Conservation (phyloP, 495 filamentous ascomycete species). For the Trypethelium eluteriae region DNA sequence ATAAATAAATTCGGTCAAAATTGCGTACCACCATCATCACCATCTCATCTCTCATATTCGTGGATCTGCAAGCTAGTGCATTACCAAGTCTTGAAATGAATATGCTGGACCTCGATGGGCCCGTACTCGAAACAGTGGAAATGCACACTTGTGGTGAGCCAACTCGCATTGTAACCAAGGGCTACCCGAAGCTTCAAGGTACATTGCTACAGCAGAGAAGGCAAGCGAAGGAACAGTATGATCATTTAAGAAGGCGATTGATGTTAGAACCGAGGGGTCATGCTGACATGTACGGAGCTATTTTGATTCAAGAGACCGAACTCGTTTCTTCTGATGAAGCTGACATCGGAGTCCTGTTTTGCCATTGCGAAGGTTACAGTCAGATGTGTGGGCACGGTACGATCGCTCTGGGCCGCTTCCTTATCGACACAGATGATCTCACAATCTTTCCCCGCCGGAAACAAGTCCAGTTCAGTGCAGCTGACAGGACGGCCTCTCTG, state of each 20-base stretch:
- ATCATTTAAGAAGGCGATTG: slow-evolving; percentile 19
- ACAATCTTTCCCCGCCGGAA: slow-evolving; percentile 9
- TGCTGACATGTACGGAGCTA: slow-evolving; percentile 26
- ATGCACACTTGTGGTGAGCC: slow-evolving; percentile 27
- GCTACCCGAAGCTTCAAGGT: slow-evolving; percentile 23
- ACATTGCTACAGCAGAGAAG: slow-evolving; percentile 22
- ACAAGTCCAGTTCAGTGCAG: not conserved
- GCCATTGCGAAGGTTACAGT: slow-evolving; percentile 20
- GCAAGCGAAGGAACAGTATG: slow-evolving; percentile 15
- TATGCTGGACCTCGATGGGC: not conserved
- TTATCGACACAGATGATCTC: slow-evolving; percentile 19
- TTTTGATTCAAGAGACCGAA: slow-evolving; percentile 20
- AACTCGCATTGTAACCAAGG: slow-evolving; percentile 20
- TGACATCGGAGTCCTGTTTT: slow-evolving; percentile 23
- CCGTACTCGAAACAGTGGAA: slow-evolving; percentile 10
- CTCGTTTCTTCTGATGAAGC: slow-evolving; percentile 16
- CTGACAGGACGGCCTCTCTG: slow-evolving; percentile 9
- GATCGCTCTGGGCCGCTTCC: slow-evolving; percentile 20
- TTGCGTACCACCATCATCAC: no score
- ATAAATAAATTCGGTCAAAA: no score
- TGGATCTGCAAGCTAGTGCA: no score
- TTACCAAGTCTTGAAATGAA: not conserved
- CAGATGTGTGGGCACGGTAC: slow-evolving; percentile 27
- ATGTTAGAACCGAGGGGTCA: slow-evolving; percentile 24
- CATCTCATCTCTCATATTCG: no score